A percentile compares a stretch with the other conserved stretches of the same genome.
phyloP scores from a whole-genome alignment of 2,329 filamentous ascomycete genomes.

The Pseudocercospora macadamiae region DNA sequence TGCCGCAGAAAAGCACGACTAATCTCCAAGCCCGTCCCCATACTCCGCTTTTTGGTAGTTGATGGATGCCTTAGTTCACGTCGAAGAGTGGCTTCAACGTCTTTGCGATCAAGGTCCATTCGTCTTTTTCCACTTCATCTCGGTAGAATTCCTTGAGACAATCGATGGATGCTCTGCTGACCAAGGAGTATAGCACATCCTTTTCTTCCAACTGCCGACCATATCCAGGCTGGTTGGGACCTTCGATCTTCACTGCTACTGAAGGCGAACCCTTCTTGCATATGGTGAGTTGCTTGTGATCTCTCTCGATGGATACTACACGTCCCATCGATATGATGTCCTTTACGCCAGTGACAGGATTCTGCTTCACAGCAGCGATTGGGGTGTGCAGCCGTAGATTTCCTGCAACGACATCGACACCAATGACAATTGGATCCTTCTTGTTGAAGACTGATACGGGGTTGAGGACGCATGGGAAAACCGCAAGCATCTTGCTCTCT shows the following conservation, averaged over 20 bases:
- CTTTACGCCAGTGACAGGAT: constrained; percentile 76
- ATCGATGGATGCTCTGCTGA: constrained; percentile 88
- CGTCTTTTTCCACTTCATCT: constrained; percentile 82
- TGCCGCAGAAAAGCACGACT: background rate
- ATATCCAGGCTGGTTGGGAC: constrained; percentile 87
- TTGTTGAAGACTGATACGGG: constrained; percentile 98
- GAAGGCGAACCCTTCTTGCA: constrained; percentile 98
- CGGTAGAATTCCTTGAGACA: constrained; percentile 95
- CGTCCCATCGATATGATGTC: constrained; percentile 84
- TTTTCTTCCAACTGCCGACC: constrained; percentile 93
- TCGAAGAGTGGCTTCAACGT: constrained; percentile 87
- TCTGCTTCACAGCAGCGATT: constrained; percentile 82
- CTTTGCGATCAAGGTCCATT: constrained; percentile 94
- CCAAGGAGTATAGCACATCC: constrained; percentile 83
- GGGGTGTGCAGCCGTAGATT: constrained; percentile 85
- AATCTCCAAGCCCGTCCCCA: background rate
- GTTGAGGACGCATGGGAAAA: constrained; percentile 92
- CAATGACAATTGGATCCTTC: constrained; percentile 90
- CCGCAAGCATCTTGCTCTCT: constrained; percentile 90
- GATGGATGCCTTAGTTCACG: constrained; percentile 41
- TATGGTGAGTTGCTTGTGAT: constrained; percentile 90
- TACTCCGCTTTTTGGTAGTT: background rate
- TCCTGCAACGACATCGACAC: constrained; percentile 93
- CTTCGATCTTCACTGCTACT: constrained; percentile 97
- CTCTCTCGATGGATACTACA: constrained; percentile 96